Evolutionary conservation across 345 rosid species (phyloP), one percentile per base, ranked within the genome.

Genomic region (Linum tenue): DNA sequence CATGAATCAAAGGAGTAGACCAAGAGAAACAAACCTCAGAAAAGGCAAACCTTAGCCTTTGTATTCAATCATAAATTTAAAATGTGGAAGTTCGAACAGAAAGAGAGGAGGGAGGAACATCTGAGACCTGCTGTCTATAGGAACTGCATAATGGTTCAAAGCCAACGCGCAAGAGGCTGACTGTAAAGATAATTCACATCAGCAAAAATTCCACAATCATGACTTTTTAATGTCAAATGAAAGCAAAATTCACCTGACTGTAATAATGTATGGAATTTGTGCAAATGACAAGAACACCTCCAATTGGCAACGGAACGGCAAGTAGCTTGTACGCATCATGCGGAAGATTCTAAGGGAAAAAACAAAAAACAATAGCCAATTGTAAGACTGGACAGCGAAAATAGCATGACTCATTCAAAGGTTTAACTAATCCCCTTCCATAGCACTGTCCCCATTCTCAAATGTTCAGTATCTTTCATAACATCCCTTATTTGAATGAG

Each of bases 251-350:
- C 75, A 88, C 99, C 99, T 90, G 96, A 81, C 92, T 90, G 68
- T 90, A 92, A 80, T 90, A 94, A 74, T 90, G 97, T 67, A 94
- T 83, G 61, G 85, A 81, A 72, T 90, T 90, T 62, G 92, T 83
- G 77, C 95, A 71, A 70, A 90, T 75, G 67, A 94, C 97, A 74
- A 90, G 85, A 77, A 94, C 95, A 64, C 99, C 99, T 37, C 99
- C 97, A 59, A 90, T 85, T 65, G 97, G 99, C 6, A 96, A 86
- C 64, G 97, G 99, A 73, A 88, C 96, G 14, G 99, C 92, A 70
- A 88, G 92, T 71, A 94, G 83, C 83, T 94, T 88, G 82, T 88
- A 94, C 62, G 96, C 87, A 82, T 94, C 99, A 65, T 88, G 90
- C 7, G 97, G 97, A n/a, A 94, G 90, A 82, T 88, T 84, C 99